Evolutionary conservation across 1,284 basidiomycete species (phyloP).

Genomic region (Papiliotrema flavescens): DNA sequence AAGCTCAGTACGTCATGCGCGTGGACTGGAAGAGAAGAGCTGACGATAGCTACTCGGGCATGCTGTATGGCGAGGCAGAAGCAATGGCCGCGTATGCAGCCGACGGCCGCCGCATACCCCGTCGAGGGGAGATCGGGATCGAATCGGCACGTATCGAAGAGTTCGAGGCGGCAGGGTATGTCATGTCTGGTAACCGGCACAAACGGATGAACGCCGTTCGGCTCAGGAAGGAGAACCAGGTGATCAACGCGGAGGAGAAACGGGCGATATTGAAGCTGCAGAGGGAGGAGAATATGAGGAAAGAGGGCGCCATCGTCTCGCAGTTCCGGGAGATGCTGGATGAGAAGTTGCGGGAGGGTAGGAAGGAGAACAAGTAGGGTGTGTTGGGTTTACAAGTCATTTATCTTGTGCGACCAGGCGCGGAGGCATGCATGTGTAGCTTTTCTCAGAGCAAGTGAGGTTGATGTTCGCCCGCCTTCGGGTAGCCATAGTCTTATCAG

Average conservation of each 20-base stretch:
- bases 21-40: background rate
- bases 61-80: constrained; percentile 89
- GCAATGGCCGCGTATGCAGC: constrained; percentile 95
- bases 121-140: constrained; percentile 96
- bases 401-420: background rate
- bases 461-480: too few relatives aligned
- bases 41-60: constrained; percentile 60
- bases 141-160: constrained; percentile 78
- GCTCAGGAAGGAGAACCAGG: constrained; percentile 95
- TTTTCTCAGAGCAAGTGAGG: too few relatives aligned
- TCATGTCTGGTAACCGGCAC: constrained; percentile 95
- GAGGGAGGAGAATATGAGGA: constrained; percentile 84
- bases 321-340: constrained; percentile 62
- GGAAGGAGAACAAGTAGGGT: background rate
- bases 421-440: too few relatives aligned
- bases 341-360: background rate
- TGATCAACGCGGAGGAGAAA: constrained; percentile 97
- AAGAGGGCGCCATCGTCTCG: constrained; percentile 62
- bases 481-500: too few relatives aligned
- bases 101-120: constrained; percentile 88
- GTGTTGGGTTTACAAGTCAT: background rate
- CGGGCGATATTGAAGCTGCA: constrained; percentile 87
- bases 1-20: constrained; percentile 49
- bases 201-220: constrained; percentile 95
- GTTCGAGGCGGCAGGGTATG: constrained; percentile 89